These are phyloP conservation scores for Rubus idaeus DNA, from an alignment of 306 rosid genomes.

Conservation along the genomic window DNA sequence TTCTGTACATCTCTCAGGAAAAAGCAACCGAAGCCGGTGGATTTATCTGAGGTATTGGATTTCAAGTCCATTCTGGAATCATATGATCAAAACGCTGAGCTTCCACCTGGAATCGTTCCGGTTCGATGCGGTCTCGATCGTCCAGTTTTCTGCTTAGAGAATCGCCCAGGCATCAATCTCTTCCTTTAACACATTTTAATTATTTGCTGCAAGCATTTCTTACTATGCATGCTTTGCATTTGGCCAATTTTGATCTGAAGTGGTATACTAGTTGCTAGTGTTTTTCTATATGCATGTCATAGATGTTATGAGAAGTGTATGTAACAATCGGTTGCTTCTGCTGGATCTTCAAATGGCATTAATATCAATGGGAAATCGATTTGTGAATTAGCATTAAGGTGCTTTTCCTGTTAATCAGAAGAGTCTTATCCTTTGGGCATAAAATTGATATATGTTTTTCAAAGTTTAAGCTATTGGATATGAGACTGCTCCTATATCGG, in stretches of 20 bases:
- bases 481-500: background rate
- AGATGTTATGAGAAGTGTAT: background rate
- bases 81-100: conserved; percentile 35
- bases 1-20: conserved; percentile 43
- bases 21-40: conserved; percentile 64
- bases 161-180: conserved; percentile 56
- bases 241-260: background rate
- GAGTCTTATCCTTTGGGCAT: background rate
- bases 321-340: background rate
- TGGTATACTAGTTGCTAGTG: background rate
- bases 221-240: background rate
- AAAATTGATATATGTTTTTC: background rate
- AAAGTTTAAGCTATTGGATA: background rate
- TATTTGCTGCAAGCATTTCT: background rate
- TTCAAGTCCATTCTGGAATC: conserved; percentile 62
- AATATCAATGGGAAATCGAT: background rate
- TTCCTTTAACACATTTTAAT: background rate
- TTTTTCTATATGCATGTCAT: background rate
- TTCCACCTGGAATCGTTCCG: conserved; percentile 50
- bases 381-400: background rate
- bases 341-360: background rate
- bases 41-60: conserved; percentile 77
- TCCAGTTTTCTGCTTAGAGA: conserved; percentile 66
- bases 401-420: background rate
- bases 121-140: conserved; percentile 34